Evolutionary conservation across 768 basidiomycete species (phyloP), one percentile per base, ranked within the genome.

Genomic region (Psilocybe azurescens): DNA sequence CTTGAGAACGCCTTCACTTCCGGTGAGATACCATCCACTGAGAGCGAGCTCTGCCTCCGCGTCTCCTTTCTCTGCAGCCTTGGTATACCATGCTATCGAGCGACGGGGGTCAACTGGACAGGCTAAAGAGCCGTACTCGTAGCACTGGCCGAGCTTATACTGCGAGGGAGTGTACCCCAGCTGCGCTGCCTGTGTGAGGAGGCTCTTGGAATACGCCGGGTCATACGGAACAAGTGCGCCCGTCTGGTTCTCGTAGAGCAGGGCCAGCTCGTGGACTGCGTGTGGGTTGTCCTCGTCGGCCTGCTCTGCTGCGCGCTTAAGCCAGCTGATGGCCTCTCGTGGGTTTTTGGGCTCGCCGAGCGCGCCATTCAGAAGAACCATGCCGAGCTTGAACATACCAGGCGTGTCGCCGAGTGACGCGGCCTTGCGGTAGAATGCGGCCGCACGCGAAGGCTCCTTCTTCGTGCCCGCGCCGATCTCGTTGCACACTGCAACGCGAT

Each of bases 301-400:
- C 77, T 99, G 97, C 67, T 95, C 91, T 2, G 95, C 96, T 1
- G 97, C 97, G 24, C 95, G 86, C 67, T 91, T 90, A 59, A 99
- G 81, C 97, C 97, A 99, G 60, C 88, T 90, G 66, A 97, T 86
- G 5, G 95, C 96, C 72, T 99, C 97, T 33, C 95, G 87, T 1
- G 88, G 88, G 72, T 97, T 97, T 65, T 85, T 88, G 59, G 83
- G 86, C 73, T 96, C 94, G 28, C 88, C 90, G 4, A 98, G 82
- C 14, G 87, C 77, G 10, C 96, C 97, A 38, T 93, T 86, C 20
- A 99, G 82, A 32, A 97, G 83, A 65, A 98, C 92, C 90, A 97
- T 96, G n/a, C 95, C 95, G n/a, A 99, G 87, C 75, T 99, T 99
- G 81, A 97, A 99, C 97, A 99, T 99, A 3, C 95, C 97, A 29